A percentile compares a stretch with the other conserved stretches of the same genome.
Evolutionary conservation across 805 yeast species (phyloP).

Genomic region (Tetrapisispora iriomotensis): DNA sequence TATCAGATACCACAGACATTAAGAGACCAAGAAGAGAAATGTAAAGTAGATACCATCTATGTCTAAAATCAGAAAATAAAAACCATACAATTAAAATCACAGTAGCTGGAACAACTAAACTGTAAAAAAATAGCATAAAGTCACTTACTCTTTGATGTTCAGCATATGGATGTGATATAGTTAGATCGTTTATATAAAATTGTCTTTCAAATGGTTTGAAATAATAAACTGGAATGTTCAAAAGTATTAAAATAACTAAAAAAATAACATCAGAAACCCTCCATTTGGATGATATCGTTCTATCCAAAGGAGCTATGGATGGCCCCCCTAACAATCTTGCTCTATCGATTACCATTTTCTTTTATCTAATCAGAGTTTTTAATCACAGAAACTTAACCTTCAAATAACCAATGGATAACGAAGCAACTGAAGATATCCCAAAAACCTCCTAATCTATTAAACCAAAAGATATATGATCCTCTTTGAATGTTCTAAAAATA

Average conservation of each 20-base stretch:
- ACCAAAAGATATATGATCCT: no score
- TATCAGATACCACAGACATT: conserved; percentile 49
- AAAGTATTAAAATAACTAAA: conserved; percentile 23
- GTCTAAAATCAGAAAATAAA: conserved; percentile 34
- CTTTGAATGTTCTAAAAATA: no score
- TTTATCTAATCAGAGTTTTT: not conserved
- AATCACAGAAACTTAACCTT: not conserved
- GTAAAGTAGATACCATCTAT: conserved; percentile 50
- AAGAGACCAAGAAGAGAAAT: conserved; percentile 58
- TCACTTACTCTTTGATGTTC: conserved; percentile 61
- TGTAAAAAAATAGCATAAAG: conserved; percentile 42
- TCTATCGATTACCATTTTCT: conserved; percentile 1
- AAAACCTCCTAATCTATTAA: no score
- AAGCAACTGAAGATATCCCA: no score
- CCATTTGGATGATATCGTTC: conserved; percentile 27
- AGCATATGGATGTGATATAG: conserved; percentile 76
- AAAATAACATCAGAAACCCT: conserved; percentile 31
- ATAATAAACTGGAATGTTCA: conserved; percentile 28
- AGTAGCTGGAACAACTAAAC: conserved; percentile 41
- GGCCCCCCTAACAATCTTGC: not conserved
- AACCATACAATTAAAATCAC: conserved; percentile 30
- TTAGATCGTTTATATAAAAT: conserved; percentile 63
- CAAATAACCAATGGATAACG: no score
- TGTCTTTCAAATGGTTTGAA: conserved; percentile 65
- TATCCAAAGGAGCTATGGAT: not conserved